Percentiles rank a stretch among this genome's conserved stretches.
These are phyloP conservation scores for Glomus cerebriforme DNA, from an alignment of 192 early-diverging fungal species.

Conservation along the genomic window DNA sequence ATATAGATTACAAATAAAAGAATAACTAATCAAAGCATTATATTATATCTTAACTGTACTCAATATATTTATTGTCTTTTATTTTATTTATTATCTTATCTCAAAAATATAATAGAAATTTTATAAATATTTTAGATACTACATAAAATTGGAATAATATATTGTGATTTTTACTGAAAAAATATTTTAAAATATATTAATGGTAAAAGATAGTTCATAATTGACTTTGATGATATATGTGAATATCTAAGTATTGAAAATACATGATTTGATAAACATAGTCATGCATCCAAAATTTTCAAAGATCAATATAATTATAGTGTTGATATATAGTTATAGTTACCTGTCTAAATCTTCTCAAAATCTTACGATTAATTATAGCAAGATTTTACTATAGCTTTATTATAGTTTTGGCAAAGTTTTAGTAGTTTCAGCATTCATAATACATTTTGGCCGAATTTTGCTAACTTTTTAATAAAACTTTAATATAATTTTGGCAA, in stretches of 20 bases:
- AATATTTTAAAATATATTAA: slow-evolving; percentile 24
- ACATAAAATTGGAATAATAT: slow-evolving; percentile 1
- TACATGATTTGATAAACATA: not conserved
- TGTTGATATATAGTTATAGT: slow-evolving; percentile 29
- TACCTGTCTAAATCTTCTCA: too few relatives aligned
- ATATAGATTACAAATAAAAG: not conserved
- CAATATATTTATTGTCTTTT: not conserved
- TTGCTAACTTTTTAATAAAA: too few relatives aligned
- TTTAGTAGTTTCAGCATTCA: too few relatives aligned
- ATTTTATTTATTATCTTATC: not conserved
- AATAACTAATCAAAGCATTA: slow-evolving; percentile 25
- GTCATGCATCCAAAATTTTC: slow-evolving; percentile 13
- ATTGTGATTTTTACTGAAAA: not conserved
- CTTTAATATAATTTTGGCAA: too few relatives aligned
- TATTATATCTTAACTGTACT: slow-evolving; percentile 13
- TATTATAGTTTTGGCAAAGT: too few relatives aligned
- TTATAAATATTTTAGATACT: not conserved
- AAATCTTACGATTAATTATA: too few relatives aligned
- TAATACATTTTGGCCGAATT: too few relatives aligned
- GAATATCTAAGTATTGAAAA: not conserved
- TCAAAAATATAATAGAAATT: not conserved
- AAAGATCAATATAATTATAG: not conserved
- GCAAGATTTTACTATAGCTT: too few relatives aligned
- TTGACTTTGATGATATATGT: slow-evolving; percentile 15
- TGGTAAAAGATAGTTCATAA: slow-evolving; percentile 16